These are phyloP conservation scores for Mycena rosella DNA, from an alignment of 768 basidiomycete genomes.

Conservation along the genomic window DNA sequence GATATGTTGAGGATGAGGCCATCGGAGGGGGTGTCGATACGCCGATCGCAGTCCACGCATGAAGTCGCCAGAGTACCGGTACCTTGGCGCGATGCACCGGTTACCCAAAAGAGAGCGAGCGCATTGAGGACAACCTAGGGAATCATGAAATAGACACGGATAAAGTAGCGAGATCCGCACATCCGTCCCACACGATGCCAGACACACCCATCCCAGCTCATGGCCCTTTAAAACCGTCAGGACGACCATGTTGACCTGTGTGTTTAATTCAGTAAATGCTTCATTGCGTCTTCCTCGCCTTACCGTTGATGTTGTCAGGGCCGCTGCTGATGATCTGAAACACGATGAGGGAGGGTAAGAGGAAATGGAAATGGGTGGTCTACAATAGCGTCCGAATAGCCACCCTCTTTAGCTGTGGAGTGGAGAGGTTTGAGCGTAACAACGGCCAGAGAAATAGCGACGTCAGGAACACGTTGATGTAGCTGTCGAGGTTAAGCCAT, in stretches of 20 bases:
- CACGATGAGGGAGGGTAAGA: not conserved
- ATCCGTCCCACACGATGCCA: slow-evolving; percentile 28
- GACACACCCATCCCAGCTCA: slow-evolving; percentile 30
- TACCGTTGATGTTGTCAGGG: slow-evolving; percentile 29
- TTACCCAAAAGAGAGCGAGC: slow-evolving; percentile 22
- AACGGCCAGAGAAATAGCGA: slow-evolving; percentile 54
- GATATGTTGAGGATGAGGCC: slow-evolving; percentile 24
- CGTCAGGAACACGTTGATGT: slow-evolving; percentile 44
- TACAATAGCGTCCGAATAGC: slow-evolving; percentile 52
- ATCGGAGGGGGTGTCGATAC: slow-evolving; percentile 6
- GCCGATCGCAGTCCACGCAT: slow-evolving; percentile 22
- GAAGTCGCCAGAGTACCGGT: not conserved
- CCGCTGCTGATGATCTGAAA: slow-evolving; percentile 23
- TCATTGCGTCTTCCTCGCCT: not conserved
- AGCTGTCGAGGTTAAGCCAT: slow-evolving; percentile 23
- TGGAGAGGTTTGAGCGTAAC: slow-evolving; percentile 40
- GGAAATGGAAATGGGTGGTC: not conserved
- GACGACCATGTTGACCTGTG: slow-evolving; percentile 26
- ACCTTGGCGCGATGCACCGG: slow-evolving; percentile 12
- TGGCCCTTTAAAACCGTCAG: slow-evolving; percentile 28
- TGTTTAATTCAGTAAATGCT: not conserved
- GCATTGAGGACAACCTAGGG: slow-evolving; percentile 22
- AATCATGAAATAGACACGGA: not conserved
- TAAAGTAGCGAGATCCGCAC: not conserved
- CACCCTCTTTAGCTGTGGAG: slow-evolving; percentile 43